Conservation (phyloP, 352 stramenopile species). For the Pythium sukuiense region DNA sequence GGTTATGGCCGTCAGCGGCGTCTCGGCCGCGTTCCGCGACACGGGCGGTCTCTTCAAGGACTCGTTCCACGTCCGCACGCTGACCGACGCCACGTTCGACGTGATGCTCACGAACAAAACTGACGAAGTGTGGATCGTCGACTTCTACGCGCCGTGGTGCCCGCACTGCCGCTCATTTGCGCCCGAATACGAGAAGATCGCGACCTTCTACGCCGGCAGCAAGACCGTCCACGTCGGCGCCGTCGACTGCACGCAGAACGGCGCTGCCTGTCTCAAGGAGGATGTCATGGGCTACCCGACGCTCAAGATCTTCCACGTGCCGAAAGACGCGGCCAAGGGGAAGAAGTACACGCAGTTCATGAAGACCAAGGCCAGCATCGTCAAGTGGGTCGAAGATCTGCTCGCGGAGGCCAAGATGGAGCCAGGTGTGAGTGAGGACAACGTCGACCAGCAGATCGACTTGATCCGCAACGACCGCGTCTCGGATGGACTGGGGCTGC, state of each 20-base stretch:
- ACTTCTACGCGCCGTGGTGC: constrained; percentile 88
- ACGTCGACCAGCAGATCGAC: constrained; percentile 47
- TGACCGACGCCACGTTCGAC: constrained; percentile 42
- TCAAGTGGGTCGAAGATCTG: constrained; percentile 64
- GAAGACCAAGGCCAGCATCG: constrained; percentile 41
- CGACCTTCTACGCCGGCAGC: constrained; percentile 60
- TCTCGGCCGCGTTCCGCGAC: constrained; percentile 39
- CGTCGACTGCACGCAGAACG: constrained; percentile 72
- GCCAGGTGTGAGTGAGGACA: constrained; percentile 48
- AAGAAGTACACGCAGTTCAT: constrained; percentile 37
- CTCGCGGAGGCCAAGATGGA: constrained; percentile 53
- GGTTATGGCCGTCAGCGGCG: background rate
- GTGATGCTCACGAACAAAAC: constrained; percentile 45
- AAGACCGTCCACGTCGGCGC: constrained; percentile 62
- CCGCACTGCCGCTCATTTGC: constrained; percentile 80
- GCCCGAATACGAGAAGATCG: constrained; percentile 69
- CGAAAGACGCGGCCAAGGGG: constrained; percentile 28
- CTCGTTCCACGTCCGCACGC: constrained; percentile 58
- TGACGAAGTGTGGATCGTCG: constrained; percentile 69
- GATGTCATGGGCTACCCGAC: constrained; percentile 62
- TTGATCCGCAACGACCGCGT: constrained; percentile 46
- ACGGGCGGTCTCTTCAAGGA: constrained; percentile 62
- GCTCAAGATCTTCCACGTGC: constrained; percentile 76
- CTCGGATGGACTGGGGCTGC: constrained; percentile 28
- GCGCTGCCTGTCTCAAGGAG: constrained; percentile 58